A percentile compares a stretch with the other conserved stretches of the same genome.
Conservation (phyloP, 2,329 filamentous ascomycete species). For the Verticillium tricorpus region DNA sequence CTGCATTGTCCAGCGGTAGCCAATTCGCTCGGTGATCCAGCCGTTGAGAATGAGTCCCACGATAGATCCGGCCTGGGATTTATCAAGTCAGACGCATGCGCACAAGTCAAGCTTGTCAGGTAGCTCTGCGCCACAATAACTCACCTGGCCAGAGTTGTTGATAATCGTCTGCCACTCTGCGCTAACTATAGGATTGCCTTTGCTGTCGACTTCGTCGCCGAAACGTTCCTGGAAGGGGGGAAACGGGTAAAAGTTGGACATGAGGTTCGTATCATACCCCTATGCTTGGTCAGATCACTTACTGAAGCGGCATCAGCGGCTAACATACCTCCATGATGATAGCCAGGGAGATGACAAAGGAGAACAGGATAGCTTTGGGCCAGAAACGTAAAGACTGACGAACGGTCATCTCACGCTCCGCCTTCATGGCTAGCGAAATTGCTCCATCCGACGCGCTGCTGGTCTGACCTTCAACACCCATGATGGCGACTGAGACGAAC, state of each 20-base stretch:
- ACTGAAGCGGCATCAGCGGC: background rate
- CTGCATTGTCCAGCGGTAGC: constrained; percentile 38
- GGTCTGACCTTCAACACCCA: too few relatives aligned
- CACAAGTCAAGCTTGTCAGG: too few relatives aligned
- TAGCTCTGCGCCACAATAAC: background rate
- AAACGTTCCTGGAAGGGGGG: constrained; percentile 24
- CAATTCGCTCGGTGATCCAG: constrained; percentile 31
- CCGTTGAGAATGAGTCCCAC: constrained; percentile 39
- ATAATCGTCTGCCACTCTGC: constrained; percentile 35
- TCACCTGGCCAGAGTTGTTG: constrained; percentile 31
- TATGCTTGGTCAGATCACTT: background rate
- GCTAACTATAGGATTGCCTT: constrained; percentile 28
- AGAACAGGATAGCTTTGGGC: constrained; percentile 21
- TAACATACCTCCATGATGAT: constrained; percentile 22
- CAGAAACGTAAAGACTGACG: constrained; percentile 11
- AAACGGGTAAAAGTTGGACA: constrained; percentile 20
- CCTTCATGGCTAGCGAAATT: background rate
- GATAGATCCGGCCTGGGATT: constrained; percentile 32
- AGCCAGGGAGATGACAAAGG: constrained; percentile 17
- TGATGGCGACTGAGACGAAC: too few relatives aligned
- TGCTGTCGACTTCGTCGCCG: constrained; percentile 16
- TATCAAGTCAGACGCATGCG: background rate
- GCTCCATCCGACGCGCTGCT: background rate
- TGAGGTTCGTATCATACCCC: constrained; percentile 12
- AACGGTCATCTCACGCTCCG: constrained; percentile 9